A percentile compares a stretch with the other conserved stretches of the same genome.
These are phyloP conservation scores for Rhodamnia argentea DNA, from an alignment of 345 rosid species.

Conservation along the genomic window DNA sequence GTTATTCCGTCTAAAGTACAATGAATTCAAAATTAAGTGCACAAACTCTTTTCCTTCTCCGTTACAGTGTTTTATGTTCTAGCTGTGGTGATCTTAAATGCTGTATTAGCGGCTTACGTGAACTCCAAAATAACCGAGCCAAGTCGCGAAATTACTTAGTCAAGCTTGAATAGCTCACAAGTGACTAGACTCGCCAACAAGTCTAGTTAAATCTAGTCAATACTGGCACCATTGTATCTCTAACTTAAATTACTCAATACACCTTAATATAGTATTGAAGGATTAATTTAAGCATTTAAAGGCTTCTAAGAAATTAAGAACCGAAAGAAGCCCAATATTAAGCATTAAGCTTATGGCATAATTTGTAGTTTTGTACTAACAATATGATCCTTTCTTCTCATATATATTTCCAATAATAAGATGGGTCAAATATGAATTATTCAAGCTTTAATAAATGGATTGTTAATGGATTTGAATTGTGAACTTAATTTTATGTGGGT, in stretches of 20 bases:
- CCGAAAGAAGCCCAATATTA: background rate
- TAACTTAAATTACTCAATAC: background rate
- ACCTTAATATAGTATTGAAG: background rate
- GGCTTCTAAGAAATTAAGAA: background rate
- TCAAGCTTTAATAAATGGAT: too few relatives aligned
- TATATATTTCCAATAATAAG: too few relatives aligned
- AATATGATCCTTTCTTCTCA: background rate
- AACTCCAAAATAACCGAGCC: background rate
- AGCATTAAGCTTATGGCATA: background rate
- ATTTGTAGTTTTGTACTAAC: background rate
- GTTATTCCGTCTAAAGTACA: too few relatives aligned
- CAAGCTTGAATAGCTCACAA: background rate
- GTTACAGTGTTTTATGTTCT: too few relatives aligned
- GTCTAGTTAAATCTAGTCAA: background rate
- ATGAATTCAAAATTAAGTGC: too few relatives aligned
- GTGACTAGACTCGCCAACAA: background rate
- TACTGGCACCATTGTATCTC: background rate
- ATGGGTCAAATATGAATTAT: too few relatives aligned
- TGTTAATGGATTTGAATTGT: too few relatives aligned
- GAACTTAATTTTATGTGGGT: too few relatives aligned
- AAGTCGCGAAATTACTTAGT: background rate
- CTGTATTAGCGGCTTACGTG: too few relatives aligned
- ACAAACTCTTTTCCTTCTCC: too few relatives aligned
- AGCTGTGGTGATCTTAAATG: too few relatives aligned
- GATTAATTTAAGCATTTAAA: background rate